Evolutionary conservation across 306 rosid genomes (phyloP), one percentile per base, ranked within the genome.

Genomic region (Corylus americana): DNA sequence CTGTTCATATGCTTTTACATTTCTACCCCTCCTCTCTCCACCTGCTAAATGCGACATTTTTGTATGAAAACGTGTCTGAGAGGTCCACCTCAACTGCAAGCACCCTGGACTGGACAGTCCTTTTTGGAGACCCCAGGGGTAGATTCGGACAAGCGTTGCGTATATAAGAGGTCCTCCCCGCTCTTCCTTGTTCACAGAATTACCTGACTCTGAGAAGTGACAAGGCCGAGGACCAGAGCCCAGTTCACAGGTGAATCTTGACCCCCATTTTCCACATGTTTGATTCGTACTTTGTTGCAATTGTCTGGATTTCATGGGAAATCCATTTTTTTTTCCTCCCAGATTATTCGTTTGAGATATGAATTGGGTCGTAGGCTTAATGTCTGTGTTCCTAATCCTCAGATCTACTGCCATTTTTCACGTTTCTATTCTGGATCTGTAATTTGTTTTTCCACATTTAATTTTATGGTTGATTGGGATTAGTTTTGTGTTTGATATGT

Each of bases 361-460:
- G 49, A 77, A 39, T 67, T 50, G 42, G 81, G 51, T 71, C 39
- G 29, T 49, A 16, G 44, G 55, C 81, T 68, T 25, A 45, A 7
- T 11, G 45, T 70, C n/a, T 42, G 25, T 57, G 7, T 17, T 55
- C 18, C 39, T 20, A 47, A 44, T 78, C 45, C 11, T 71, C 63
- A 59, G 92, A 90, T 92, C 96, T 78, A 75, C 57, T 50, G 31
- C 53, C 54, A 77, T 55, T 85, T 85, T 85, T 66, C 17, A 25
- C 49, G 16, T 63, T 73, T 73, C 45, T 29, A 8, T 79, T 73
- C 67, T 27, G 17, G 74, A 73, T 79, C 83, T 79, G 74, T 44
- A 76, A 2, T 9, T 48, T 44, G 44, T 35, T 53, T 80, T 4
- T 55, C 57, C 37, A 67, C 68, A 53, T 42, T 42, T 77, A 63